Base-by-base conservation (phyloP, 2,329 filamentous ascomycete genomes). In the Aspergillus felis region DNA sequence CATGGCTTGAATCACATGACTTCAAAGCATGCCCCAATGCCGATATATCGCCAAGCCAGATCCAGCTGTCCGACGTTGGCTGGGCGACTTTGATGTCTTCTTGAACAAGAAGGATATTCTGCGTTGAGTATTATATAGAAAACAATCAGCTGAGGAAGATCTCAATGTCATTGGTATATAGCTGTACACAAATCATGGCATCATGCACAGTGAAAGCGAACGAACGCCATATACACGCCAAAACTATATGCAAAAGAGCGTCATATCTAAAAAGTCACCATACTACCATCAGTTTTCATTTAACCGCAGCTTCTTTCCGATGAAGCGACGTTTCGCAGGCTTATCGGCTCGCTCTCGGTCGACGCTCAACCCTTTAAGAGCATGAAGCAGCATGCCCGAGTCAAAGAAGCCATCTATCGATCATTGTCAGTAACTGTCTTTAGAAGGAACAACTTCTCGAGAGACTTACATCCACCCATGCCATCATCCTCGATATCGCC, bases 331-430 rank as follows among this genome's bases (percentile, higher is more conserved):
- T 53, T 70, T 71, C 42, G 66, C 68, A 8, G 74, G 67, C 55
- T 74, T 74, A 20, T 78, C 72, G 41, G 59, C 62, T 57, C 72
- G 71, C 50, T 75, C 74, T 50, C 68, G 68, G 48, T 74, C 67
- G 25, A 68, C 68, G 47, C 61, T 62, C 32, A 73, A 60, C 2
- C 87, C 88, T 71, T 92, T 92, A 57, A 96, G 84, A 1, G 92
- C 91, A 72, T 95, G 90, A 25, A 94, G 81, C 4, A 97, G 84
- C 91, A 97, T 96, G 14, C 93, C 93, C 0, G 93, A 92, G 72
- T 97, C 93, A 76, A 97, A 97, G 81, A 97, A 97, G 32, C 93
- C 93, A 80, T 97, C 92, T 96, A 70, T 27, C 48, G 5, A 8
- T 14, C 4, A 47, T 32, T 47, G 63, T 64, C 56, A 65, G 64